Evolutionary conservation across 768 basidiomycete genomes (phyloP), one percentile per base, ranked within the genome.

Genomic region (Hericium alpestre): DNA sequence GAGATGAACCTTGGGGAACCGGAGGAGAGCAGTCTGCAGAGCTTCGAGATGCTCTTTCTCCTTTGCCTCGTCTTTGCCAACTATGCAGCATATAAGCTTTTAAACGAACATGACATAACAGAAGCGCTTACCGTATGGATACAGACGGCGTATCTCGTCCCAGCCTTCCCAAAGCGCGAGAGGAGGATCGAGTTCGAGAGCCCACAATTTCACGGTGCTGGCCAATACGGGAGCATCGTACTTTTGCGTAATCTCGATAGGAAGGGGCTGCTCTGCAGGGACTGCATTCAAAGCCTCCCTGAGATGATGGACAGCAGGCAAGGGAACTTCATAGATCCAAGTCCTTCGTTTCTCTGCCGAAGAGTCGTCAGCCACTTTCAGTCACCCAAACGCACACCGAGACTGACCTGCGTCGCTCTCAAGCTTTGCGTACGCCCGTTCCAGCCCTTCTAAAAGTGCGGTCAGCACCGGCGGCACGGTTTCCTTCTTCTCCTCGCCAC

Each of bases 321-420:
- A 77, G 1, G 93, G 93, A 3, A 90, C 88, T 64, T 97, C 92
- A 70, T 96, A 98, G 55, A 97, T 90, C 94, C 94, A 97, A 3
- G 86, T 74, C 73, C 87, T 92, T 58, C 94, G 83, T 66, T 82
- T 87, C 68, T 94, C 93, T 84, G 66, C 4, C 20, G n/a, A 53
- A 56, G 38, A 16, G 12, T 41, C 32, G 32, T 64, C 22, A 61
- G 49, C 51, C 49, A 25, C 20, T 22, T 51, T 20, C 18, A 51
- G 7, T 22, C 15, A 51, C 4, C 20, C 20, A 16, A 27, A 12
- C n/a, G 20, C 16, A 20, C 27, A 16, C 18, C 5, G 7, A 51
- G 20, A 13, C 81, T 65, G 57, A 88, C 88, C 84, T 27, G 72
- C 72, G 61, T 95, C 87, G 54, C 73, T 75, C 0, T 83, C 72